Base-by-base conservation (phyloP, 306 rosid species). In the Alnus glutinosa region DNA sequence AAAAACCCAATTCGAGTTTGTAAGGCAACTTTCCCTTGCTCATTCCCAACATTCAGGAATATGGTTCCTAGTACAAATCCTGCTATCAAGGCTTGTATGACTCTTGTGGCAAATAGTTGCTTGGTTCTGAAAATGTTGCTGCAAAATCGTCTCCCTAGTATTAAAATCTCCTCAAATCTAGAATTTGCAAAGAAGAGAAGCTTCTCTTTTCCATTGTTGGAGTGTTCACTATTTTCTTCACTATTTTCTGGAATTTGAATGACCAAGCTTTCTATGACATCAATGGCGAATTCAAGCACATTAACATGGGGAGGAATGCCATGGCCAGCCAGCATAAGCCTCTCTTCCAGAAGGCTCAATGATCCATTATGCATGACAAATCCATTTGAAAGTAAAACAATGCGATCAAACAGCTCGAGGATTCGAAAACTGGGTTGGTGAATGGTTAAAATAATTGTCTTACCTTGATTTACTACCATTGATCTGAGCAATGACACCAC, bases 351-450 rank as follows among this genome's bases (percentile, higher is more conserved):
- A 80, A 83, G 90, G 85, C 62, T 79, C 87, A 94, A 9, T 7
- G 98, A 79, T 55, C 97, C 98, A 55, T 87, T 86, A 83, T 94
- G 98, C 83, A 84, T 84, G 74, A 92, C 89, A 58, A 87, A 75
- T 74, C 97, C 98, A 77, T 83, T 89, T 0, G 98, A 89, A 39
- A 94, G 91, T 81, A 94, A 85, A 79, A 92, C 58, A 61, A 94
- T 70, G 54, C 82, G 88, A 83, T 89, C 90, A 14, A 94, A 64
- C 18, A 85, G 89, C 86, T 94, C 93, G 19, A 92, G 70, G 82
- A 94, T 92, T 75, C 98, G 90, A 74, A 89, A 92, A 71, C 98
- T 92, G 1, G 98, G 98, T 83, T 94, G 98, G 81, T 94, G 98
- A 80, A 94, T 89, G 49, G 98, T 94, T 77, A 94, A 58, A 77